A percentile compares a stretch with the other conserved stretches of the same genome.
Evolutionary conservation across 2,329 filamentous ascomycete species (phyloP).

Genomic region (Fusarium sp.): DNA sequence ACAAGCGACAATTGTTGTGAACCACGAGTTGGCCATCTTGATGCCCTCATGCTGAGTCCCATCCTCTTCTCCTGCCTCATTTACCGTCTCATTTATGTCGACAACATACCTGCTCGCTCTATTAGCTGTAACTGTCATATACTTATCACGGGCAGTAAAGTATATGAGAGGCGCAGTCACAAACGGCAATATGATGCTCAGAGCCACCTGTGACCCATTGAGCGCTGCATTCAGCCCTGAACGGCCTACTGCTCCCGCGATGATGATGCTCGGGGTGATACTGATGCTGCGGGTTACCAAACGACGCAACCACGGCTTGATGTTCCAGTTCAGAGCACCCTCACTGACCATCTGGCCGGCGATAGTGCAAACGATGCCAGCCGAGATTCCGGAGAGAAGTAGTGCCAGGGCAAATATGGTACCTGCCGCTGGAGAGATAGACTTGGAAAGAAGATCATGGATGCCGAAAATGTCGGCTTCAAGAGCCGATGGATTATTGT

Average conservation of each 20-base stretch:
- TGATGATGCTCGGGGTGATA: conserved; percentile 84
- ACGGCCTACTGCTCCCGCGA: conserved; percentile 81
- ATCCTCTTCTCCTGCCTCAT: background rate
- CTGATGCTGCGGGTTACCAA: conserved; percentile 83
- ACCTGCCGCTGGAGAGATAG: conserved; percentile 79
- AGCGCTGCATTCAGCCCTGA: conserved; percentile 77
- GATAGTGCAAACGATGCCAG: conserved; percentile 90
- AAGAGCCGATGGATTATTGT: conserved; percentile 68
- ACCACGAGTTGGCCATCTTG: conserved; percentile 80
- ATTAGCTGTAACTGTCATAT: conserved; percentile 73
- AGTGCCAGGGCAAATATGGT: conserved; percentile 87
- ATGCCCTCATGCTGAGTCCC: conserved; percentile 46
- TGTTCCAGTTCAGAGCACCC: conserved; percentile 74
- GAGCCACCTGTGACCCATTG: conserved; percentile 80
- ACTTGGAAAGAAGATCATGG: conserved; percentile 75
- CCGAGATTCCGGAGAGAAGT: conserved; percentile 82
- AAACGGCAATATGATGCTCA: conserved; percentile 84
- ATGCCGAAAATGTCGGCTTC: conserved; percentile 87
- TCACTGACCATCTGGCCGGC: conserved; percentile 90
- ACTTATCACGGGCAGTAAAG: conserved; percentile 82
- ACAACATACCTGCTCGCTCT: background rate
- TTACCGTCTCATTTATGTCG: background rate
- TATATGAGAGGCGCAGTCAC: conserved; percentile 86
- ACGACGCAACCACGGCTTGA: conserved; percentile 81
- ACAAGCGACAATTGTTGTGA: conserved; percentile 65